Percentiles rank a stretch among this genome's conserved stretches.
phyloP scores from a whole-genome alignment of 2,329 filamentous ascomycete genomes.

The Aspergillus ochraceoroseus region DNA sequence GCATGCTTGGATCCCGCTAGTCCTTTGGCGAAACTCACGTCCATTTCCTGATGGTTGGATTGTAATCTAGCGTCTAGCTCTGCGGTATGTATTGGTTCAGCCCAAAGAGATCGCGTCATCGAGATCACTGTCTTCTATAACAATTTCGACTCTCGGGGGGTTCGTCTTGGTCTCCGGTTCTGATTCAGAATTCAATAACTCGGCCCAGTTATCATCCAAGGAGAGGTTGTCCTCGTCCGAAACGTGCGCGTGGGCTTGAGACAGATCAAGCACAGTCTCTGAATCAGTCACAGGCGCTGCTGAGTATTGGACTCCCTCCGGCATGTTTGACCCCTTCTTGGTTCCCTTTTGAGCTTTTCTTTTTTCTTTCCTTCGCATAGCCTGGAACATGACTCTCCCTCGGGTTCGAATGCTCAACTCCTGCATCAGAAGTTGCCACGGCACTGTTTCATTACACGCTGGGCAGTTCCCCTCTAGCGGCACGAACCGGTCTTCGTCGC shows the following conservation, averaged over 20 bases:
- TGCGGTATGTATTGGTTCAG: too few species aligned
- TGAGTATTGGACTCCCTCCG: not conserved
- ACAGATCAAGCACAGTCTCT: too few species aligned
- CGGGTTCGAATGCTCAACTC: constrained; percentile 71
- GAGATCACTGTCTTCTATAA: constrained; percentile 55
- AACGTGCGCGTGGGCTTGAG: too few species aligned
- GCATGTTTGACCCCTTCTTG: not conserved
- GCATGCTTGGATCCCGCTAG: constrained; percentile 32
- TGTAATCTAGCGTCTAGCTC: not conserved
- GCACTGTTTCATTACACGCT: constrained; percentile 56
- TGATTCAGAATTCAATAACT: not conserved
- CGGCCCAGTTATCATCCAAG: constrained; percentile 7
- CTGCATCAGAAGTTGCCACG: constrained; percentile 75
- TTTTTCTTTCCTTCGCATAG: constrained; percentile 58
- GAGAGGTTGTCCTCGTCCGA: constrained; percentile 5
- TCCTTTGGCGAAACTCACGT: constrained; percentile 34
- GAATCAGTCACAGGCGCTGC: not conserved
- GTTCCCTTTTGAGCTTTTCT: constrained; percentile 12
- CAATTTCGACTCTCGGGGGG: constrained; percentile 34
- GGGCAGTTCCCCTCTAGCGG: constrained; percentile 69
- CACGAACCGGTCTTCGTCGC: constrained; percentile 48
- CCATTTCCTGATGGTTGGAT: constrained; percentile 19
- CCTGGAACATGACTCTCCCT: constrained; percentile 63
- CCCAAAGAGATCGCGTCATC: constrained; percentile 46
- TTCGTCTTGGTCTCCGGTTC: constrained; percentile 24